Evolutionary conservation across 2,329 filamentous ascomycete genomes (phyloP).

Genomic region (Knufia fluminis): DNA sequence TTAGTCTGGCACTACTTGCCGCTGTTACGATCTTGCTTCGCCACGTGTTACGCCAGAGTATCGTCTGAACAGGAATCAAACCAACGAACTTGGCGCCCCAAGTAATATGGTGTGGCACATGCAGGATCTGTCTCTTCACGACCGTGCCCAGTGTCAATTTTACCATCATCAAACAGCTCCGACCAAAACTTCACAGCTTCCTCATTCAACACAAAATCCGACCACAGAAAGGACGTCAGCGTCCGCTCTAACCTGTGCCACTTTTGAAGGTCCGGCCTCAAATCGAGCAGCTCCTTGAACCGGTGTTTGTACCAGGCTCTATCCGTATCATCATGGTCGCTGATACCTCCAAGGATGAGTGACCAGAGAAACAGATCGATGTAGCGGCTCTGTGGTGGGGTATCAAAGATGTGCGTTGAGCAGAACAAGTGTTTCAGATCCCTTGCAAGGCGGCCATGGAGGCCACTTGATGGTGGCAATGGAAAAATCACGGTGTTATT

Average conservation of each 20-base stretch:
- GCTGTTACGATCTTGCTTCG: too few species aligned
- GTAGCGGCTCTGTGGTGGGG: neutral
- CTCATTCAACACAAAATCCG: neutral
- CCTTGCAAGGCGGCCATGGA: neutral
- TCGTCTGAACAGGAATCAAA: too few species aligned
- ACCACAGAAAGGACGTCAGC: neutral
- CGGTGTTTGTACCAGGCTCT: neutral
- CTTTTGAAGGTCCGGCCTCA: neutral
- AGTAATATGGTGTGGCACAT: too few species aligned
- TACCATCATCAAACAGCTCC: too few species aligned
- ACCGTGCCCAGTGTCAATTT: too few species aligned
- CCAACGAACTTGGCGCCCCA: too few species aligned
- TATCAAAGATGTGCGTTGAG: neutral
- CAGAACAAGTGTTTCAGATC: neutral
- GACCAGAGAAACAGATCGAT: constrained; percentile 3
- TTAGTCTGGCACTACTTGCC: too few species aligned
- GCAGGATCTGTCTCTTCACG: too few species aligned
- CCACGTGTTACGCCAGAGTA: too few species aligned
- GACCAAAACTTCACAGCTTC: constrained; percentile 4
- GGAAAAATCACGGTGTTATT: constrained; percentile 17
- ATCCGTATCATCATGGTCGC: neutral
- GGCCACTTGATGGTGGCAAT: constrained; percentile 17
- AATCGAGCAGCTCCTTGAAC: neutral
- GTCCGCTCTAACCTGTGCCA: neutral
- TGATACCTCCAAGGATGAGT: constrained; percentile 5